Evolutionary conservation across 208 protist genomes (phyloP).

Genomic region (Leptomonas seymouri): DNA sequence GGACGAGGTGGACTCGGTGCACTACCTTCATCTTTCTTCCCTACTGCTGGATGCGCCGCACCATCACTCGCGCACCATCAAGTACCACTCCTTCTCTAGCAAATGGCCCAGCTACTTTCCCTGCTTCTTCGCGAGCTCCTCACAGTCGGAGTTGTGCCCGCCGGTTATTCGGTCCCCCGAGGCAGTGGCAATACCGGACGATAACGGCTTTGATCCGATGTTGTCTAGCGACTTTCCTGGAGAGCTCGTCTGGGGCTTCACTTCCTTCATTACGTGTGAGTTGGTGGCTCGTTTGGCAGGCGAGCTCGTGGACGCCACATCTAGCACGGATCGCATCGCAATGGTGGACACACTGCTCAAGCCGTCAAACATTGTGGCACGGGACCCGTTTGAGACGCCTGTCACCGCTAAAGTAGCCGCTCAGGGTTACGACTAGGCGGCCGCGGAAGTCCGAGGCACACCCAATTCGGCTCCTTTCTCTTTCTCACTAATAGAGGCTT

Average conservation of each 20-base stretch:
- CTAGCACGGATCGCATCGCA: background rate
- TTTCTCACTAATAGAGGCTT: background rate
- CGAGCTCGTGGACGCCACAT: background rate
- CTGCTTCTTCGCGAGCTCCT: constrained; percentile 78
- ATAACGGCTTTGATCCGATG: constrained; percentile 58
- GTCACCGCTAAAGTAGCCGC: background rate
- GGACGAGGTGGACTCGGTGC: constrained; percentile 77
- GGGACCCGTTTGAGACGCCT: constrained; percentile 17
- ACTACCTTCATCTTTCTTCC: constrained; percentile 82
- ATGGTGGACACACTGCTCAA: constrained; percentile 14
- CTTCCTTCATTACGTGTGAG: constrained; percentile 74
- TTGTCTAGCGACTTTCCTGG: constrained; percentile 70
- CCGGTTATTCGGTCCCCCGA: constrained; percentile 31
- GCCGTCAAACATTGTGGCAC: constrained; percentile 28
- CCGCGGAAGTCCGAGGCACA: background rate
- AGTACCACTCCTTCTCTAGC: constrained; percentile 36
- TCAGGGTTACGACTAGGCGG: background rate
- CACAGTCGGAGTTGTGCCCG: constrained; percentile 27
- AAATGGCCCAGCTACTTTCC: constrained; percentile 66
- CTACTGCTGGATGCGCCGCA: constrained; percentile 49
- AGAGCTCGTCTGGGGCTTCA: constrained; percentile 87
- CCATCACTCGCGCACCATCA: constrained; percentile 69
- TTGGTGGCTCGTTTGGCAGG: constrained; percentile 59
- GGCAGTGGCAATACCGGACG: constrained; percentile 32
- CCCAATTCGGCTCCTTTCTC: background rate